These are phyloP conservation scores for Globisporangium nunn DNA, from an alignment of 352 stramenopile species.

Conservation along the genomic window DNA sequence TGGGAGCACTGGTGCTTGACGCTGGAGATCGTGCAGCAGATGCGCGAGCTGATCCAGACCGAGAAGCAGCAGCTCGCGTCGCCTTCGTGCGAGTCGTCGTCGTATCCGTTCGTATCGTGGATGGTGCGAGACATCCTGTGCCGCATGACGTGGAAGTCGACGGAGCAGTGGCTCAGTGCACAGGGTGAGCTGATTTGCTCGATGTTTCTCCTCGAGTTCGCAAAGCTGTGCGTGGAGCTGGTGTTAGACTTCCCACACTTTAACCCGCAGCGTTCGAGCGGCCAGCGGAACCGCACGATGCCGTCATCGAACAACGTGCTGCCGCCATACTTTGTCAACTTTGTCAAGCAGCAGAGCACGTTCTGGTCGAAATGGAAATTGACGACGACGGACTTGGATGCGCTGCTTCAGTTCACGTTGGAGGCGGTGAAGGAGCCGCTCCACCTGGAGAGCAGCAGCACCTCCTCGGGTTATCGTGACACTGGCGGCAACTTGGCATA, in stretches of 20 bases:
- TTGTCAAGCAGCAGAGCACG: slow-evolving; percentile 68
- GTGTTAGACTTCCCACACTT: slow-evolving; percentile 76
- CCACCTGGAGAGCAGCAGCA: slow-evolving; percentile 4
- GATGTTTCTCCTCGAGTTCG: slow-evolving; percentile 63
- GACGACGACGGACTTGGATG: slow-evolving; percentile 41
- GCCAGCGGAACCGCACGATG: slow-evolving; percentile 23
- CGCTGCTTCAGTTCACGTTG: slow-evolving; percentile 46
- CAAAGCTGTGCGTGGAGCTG: slow-evolving; percentile 69
- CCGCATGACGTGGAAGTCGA: slow-evolving; percentile 72
- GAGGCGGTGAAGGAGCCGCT: slow-evolving; percentile 58
- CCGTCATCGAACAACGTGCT: slow-evolving; percentile 58
- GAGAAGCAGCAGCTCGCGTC: slow-evolving; percentile 52
- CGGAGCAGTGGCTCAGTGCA: slow-evolving; percentile 50
- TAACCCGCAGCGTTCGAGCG: slow-evolving; percentile 22
- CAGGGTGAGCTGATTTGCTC: slow-evolving; percentile 56
- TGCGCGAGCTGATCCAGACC: slow-evolving; percentile 62
- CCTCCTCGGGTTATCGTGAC: neutral
- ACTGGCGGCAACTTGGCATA: neutral
- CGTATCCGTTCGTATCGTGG: slow-evolving; percentile 81
- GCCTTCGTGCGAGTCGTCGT: slow-evolving; percentile 26
- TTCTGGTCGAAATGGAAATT: slow-evolving; percentile 79
- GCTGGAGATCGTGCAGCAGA: slow-evolving; percentile 77
- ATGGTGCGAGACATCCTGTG: slow-evolving; percentile 77
- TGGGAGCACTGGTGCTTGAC: slow-evolving; percentile 84
- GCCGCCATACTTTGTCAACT: slow-evolving; percentile 82